Percentiles rank a stretch among this genome's conserved stretches.
Evolutionary conservation across 2,329 filamentous ascomycete species (phyloP).

Genomic region (Lithohypha guttulata): DNA sequence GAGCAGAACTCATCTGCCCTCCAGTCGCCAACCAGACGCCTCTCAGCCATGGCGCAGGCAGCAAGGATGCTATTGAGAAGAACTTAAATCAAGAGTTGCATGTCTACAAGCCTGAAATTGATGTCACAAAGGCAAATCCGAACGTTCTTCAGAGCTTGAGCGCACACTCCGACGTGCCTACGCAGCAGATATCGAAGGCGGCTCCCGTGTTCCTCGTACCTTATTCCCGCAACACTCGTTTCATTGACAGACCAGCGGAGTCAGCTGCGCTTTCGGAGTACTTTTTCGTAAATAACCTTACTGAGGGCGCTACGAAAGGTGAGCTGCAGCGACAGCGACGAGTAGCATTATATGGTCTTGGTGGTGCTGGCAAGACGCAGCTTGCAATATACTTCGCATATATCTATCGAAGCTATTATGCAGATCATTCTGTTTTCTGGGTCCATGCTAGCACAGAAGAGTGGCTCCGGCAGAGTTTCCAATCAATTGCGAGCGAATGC

Average conservation of each 20-base stretch:
- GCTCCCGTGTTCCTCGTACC: background rate
- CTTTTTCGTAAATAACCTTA: background rate
- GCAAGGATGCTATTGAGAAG: background rate
- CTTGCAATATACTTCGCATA: slow-evolving; percentile 29
- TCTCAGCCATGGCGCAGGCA: background rate
- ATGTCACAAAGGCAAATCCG: background rate
- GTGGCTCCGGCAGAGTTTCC: slow-evolving; percentile 26
- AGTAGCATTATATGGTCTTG: slow-evolving; percentile 3
- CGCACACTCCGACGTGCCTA: background rate
- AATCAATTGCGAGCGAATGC: background rate
- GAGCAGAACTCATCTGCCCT: no score
- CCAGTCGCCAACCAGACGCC: background rate
- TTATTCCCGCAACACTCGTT: background rate
- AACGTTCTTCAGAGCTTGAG: background rate
- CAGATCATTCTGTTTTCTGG: background rate
- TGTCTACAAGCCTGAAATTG: background rate
- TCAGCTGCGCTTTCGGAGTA: background rate
- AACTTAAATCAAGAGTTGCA: background rate
- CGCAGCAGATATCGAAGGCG: no score
- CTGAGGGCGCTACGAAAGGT: background rate
- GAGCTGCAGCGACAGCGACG: background rate
- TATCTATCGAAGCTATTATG: slow-evolving; percentile 24
- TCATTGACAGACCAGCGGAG: background rate
- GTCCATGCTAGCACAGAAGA: slow-evolving; percentile 24
- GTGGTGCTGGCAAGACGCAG: slow-evolving; percentile 25